These are phyloP conservation scores for Streptanthus diversifolius DNA, from an alignment of 345 rosid species.

Conservation along the genomic window DNA sequence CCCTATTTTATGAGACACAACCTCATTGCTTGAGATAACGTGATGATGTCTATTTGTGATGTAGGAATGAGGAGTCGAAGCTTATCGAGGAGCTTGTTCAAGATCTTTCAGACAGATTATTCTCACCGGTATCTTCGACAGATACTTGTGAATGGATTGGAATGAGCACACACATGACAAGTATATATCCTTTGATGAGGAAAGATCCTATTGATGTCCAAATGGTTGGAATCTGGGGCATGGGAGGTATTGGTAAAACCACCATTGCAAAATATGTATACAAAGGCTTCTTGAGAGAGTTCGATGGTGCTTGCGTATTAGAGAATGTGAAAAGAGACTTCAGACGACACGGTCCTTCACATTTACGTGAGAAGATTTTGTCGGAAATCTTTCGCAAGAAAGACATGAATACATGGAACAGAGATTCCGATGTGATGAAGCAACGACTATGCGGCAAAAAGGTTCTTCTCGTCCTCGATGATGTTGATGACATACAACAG, in stretches of 20 bases:
- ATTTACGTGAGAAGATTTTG: constrained; percentile 17
- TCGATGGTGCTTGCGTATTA: constrained; percentile 40
- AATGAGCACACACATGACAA: constrained; percentile 23
- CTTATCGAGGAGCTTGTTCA: constrained; percentile 33
- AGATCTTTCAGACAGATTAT: constrained; percentile 25
- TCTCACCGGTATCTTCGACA: neutral
- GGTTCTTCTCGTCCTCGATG: constrained; percentile 31
- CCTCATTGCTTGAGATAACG: neutral
- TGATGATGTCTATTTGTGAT: neutral
- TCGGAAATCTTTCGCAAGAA: constrained; percentile 11
- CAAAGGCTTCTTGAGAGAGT: constrained; percentile 26
- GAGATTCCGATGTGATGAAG: constrained; percentile 22
- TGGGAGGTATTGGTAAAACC: constrained; percentile 57
- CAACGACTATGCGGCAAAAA: constrained; percentile 14
- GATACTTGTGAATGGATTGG: constrained; percentile 29
- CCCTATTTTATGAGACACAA: neutral
- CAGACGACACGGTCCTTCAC: constrained; percentile 2
- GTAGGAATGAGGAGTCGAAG: constrained; percentile 34
- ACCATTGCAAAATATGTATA: constrained; percentile 43
- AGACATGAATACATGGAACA: neutral
- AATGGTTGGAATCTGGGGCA: constrained; percentile 44
- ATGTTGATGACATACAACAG: constrained; percentile 30
- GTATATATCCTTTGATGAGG: constrained; percentile 18
- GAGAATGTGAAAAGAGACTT: constrained; percentile 40
- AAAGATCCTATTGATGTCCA: constrained; percentile 3